Percentiles rank a stretch among this genome's conserved stretches.
Evolutionary conservation across 2,329 filamentous ascomycete genomes (phyloP).

Genomic region (Cladorrhinum sp.): DNA sequence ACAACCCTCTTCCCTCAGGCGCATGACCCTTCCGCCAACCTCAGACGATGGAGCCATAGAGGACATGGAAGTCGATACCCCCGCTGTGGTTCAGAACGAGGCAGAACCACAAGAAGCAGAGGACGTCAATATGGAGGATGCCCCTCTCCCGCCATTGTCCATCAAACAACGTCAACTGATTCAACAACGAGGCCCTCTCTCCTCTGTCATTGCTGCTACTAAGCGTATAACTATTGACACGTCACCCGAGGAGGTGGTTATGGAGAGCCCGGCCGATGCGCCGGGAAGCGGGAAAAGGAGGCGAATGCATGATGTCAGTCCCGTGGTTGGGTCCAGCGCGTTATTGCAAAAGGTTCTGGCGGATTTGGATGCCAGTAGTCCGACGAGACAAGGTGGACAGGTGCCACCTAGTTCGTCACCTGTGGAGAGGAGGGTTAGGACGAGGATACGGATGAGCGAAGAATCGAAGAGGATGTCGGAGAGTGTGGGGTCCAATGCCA

Average conservation of each 20-base stretch:
- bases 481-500: conserved; percentile 10
- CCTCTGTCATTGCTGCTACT: conserved; percentile 22
- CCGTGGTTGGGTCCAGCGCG: conserved; percentile 35
- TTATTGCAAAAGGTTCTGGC: conserved; percentile 43
- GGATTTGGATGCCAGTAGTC: conserved; percentile 24
- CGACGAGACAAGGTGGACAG: conserved; percentile 24
- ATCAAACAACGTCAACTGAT: background rate
- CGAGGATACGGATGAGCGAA: conserved; percentile 18
- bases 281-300: conserved; percentile 55
- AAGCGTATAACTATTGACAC: conserved; percentile 20
- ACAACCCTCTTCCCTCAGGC: conserved; percentile 1
- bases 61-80: background rate
- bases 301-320: conserved; percentile 36
- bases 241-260: conserved; percentile 41
- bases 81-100: conserved; percentile 8
- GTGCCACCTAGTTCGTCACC: conserved; percentile 33
- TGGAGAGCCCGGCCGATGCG: conserved; percentile 52
- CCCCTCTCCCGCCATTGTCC: conserved; percentile 9
- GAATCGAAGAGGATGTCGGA: conserved; percentile 12
- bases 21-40: conserved; percentile 1
- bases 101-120: background rate
- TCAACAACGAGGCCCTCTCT: conserved; percentile 17
- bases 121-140: conserved; percentile 16
- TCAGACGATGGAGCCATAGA: conserved; percentile 7
- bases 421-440: conserved; percentile 22